Conservation (phyloP, 2,329 filamentous ascomycete genomes). For the Penicillium brevicompactum region DNA sequence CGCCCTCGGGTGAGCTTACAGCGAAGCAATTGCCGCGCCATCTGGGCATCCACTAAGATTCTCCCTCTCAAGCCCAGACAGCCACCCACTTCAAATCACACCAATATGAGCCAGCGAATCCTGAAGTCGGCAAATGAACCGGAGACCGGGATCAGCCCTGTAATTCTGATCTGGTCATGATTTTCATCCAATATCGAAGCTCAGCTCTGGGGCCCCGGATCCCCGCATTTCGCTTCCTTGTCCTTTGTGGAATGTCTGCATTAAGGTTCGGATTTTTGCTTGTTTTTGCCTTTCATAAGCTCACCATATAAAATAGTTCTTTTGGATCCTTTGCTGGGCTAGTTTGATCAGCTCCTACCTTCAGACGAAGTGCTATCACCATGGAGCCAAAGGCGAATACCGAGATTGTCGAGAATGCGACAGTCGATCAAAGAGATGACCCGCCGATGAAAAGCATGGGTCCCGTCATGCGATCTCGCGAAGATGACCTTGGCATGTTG, state of each 20-base stretch:
- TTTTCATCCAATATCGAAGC: neutral
- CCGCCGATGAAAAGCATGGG: neutral
- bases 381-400: conserved; percentile 4
- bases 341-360: neutral
- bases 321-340: neutral
- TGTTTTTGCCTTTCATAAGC: neutral
- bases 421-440: neutral
- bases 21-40: conserved; percentile 11
- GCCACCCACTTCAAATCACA: neutral
- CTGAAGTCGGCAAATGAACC: conserved; percentile 1
- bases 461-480: conserved; percentile 38
- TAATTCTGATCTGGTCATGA: neutral
- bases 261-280: neutral
- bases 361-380: neutral
- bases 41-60: neutral
- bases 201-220: neutral
- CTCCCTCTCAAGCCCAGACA: neutral
- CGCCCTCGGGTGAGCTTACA: conserved; percentile 9
- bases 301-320: neutral
- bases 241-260: neutral
- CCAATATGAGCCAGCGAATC: neutral
- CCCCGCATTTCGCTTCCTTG: neutral
- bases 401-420: conserved; percentile 8
- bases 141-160: neutral
- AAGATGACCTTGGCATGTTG: conserved; percentile 45